Evolutionary conservation across 768 basidiomycete genomes (phyloP).

Genomic region (Agrocybe praecox): DNA sequence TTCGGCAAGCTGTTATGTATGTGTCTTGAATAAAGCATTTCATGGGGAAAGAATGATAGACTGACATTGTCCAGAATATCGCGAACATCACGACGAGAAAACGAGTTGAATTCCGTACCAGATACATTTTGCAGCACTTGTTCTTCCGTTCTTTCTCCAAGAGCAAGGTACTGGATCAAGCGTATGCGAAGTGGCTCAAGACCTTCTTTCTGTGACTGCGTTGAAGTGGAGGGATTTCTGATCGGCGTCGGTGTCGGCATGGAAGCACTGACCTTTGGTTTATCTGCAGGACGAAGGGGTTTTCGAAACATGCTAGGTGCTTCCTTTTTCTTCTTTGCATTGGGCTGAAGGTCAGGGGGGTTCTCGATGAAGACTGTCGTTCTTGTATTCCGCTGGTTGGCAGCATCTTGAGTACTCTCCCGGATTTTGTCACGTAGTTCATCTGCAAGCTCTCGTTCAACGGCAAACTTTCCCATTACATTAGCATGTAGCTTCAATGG

Average conservation of each 20-base stretch:
- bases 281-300: constrained; percentile 29
- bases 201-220: constrained; percentile 6
- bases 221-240: constrained; percentile 14
- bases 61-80: constrained; percentile 53
- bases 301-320: constrained; percentile 41
- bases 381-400: constrained; percentile 42
- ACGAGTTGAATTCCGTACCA: constrained; percentile 34
- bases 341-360: constrained; percentile 38
- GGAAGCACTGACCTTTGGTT: constrained; percentile 13
- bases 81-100: constrained; percentile 43
- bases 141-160: constrained; percentile 50
- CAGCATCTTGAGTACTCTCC: constrained; percentile 48
- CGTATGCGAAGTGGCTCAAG: constrained; percentile 31
- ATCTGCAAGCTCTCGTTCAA: constrained; percentile 61
- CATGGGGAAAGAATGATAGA: constrained; percentile 2
- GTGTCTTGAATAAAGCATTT: neutral
- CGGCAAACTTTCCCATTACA: constrained; percentile 71
- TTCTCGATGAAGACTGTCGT: constrained; percentile 53
- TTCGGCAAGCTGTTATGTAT: constrained; percentile 51
- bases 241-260: constrained; percentile 1
- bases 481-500: constrained; percentile 76
- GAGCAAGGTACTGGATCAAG: constrained; percentile 56
- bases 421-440: constrained; percentile 45
- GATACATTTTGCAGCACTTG: constrained; percentile 51
- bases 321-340: constrained; percentile 36